phyloP scores from a whole-genome alignment of 2,329 filamentous ascomycete species.

The Coniochaeta sp. region DNA sequence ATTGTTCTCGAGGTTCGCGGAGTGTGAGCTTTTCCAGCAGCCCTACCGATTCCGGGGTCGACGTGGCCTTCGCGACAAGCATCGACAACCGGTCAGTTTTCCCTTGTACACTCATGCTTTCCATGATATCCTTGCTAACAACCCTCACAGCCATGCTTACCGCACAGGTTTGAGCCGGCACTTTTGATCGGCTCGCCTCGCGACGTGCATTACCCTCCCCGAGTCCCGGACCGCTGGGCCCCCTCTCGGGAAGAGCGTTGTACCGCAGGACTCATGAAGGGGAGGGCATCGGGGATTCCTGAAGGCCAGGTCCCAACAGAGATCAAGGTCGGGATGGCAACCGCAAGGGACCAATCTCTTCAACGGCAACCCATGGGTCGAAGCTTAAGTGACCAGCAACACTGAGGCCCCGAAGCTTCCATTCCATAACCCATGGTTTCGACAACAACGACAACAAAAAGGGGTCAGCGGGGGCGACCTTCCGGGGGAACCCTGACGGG shows the following conservation, averaged over 20 bases:
- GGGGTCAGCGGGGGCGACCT: not conserved
- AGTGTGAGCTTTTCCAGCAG: conserved; percentile 2
- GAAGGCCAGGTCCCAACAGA: not conserved
- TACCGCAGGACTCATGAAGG: not conserved
- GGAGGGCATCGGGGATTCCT: too few relatives aligned
- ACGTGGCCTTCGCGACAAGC: not conserved
- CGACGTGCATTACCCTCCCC: not conserved
- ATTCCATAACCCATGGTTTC: too few relatives aligned
- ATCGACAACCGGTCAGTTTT: not conserved
- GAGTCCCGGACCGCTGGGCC: not conserved
- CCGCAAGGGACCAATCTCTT: not conserved
- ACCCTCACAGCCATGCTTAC: not conserved
- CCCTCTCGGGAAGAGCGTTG: not conserved
- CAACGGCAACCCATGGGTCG: not conserved
- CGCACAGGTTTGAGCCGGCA: not conserved
- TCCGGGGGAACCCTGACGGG: not conserved
- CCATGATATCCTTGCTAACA: not conserved
- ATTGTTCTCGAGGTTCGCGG: not conserved
- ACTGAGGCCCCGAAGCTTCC: too few relatives aligned
- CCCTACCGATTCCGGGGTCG: not conserved
- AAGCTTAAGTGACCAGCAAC: too few relatives aligned
- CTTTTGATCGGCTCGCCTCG: too few relatives aligned
- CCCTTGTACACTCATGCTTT: not conserved
- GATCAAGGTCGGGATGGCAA: not conserved
- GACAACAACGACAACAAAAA: too few relatives aligned